Base-by-base conservation (phyloP, 345 rosid species). In the Rhodamnia argentea region DNA sequence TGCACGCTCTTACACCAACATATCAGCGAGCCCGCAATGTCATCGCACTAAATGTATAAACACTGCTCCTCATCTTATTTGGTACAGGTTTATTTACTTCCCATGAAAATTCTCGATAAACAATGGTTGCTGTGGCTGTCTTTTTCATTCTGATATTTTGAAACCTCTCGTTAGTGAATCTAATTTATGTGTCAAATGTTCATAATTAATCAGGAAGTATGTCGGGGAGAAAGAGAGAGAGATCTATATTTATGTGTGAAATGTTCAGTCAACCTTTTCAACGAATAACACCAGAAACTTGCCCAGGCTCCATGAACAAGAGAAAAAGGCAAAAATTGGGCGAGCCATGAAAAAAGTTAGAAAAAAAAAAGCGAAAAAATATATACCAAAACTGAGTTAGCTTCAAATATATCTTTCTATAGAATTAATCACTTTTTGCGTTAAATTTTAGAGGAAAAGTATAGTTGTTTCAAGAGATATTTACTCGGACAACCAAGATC, bases 251-350 rank as follows among this genome's bases (percentile, higher is more conserved):
- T n/a, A n/a, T 59, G 32, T n/a, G n/a, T 59, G 64, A 0, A n/a
- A 59, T n/a, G 51, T 50, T 27, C 70, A 2, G 70, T 60, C 70
- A 27, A 60, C 70, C 70, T 60, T 60, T n/a, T 18, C 8, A 0
- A 60, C 37, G 18, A 60, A 60, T 1, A n/a, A n/a, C 70, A n/a
- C 0, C 6, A 60, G 16, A 60, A 13, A 60, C 37, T 60, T 13
- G 37, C 37, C 13, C n/a, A 60, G 6, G 32, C 20, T 60, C 70
- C 70, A 13, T 2, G 20, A 60, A 60, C 70, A 60, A 32, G 2
- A 27, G 2, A 58, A 58, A 0, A 58, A 7, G 9, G 1, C 2
- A 0, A 13, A 60, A 58, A 0, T 57, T n/a, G 64, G 2, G 32
- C 1, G 64, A 59, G 64, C 0, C 32, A 5, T 12, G 40, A 14